Percentiles rank a stretch among this genome's conserved stretches.
These are phyloP conservation scores for Fistulinella prunicolor DNA, from an alignment of 768 basidiomycete species.

Conservation along the genomic window DNA sequence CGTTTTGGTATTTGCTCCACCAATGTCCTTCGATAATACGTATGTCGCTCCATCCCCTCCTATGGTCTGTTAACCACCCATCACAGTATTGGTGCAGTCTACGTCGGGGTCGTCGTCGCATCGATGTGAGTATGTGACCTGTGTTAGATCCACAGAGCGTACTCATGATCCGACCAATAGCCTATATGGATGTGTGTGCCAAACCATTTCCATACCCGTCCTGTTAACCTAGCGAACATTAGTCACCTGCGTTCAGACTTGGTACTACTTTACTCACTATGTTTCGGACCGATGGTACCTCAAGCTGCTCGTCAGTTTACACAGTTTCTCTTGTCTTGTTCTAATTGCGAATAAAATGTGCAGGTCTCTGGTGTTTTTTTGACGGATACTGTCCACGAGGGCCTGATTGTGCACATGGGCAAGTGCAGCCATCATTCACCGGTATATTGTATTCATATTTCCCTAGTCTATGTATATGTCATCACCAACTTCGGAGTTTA, in stretches of 20 bases:
- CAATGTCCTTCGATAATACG: neutral
- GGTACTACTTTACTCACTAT: conserved; percentile 50
- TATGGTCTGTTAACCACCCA: neutral
- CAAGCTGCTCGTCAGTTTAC: conserved; percentile 41
- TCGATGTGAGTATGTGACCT: neutral
- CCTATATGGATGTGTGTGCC: conserved; percentile 46
- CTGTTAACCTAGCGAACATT: neutral
- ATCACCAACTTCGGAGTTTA: conserved; percentile 39
- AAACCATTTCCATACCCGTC: neutral
- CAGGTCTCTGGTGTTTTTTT: conserved; percentile 50
- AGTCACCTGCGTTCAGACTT: conserved; percentile 57
- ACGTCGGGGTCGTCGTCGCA: neutral
- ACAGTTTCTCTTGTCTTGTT: neutral
- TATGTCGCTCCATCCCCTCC: neutral
- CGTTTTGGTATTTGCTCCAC: no score
- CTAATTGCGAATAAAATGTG: conserved; percentile 2
- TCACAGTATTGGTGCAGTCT: neutral
- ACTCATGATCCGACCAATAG: conserved; percentile 28
- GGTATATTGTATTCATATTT: neutral
- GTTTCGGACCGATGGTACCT: conserved; percentile 49
- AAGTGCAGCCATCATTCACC: conserved; percentile 1
- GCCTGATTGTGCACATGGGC: conserved; percentile 51
- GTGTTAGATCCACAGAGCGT: neutral
- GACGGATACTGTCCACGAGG: conserved; percentile 53
- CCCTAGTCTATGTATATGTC: conserved; percentile 46